Evolutionary conservation across 2,329 filamentous ascomycete genomes (phyloP), one percentile per base, ranked within the genome.

Genomic region (Aspergillus sp.): DNA sequence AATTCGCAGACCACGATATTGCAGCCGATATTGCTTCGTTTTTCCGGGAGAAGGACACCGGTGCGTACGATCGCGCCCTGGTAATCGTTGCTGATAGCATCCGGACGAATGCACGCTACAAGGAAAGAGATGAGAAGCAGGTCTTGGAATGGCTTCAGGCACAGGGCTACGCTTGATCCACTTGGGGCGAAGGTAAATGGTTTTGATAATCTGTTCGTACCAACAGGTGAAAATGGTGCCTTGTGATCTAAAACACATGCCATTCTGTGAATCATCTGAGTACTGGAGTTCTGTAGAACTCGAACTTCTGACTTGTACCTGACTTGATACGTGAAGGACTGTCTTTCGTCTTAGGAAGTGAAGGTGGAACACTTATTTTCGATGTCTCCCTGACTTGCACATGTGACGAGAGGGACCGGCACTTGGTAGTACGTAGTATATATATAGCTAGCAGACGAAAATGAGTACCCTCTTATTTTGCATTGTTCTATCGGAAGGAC

Each of bases 21-120:
- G 85, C 91, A 63, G 82, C 87, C 65, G 92, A 97, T 57, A 95
- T 99, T 69, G 83, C 88, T 53, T 75, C 79, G 2, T 99, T 99
- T 83, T 99, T 98, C 82, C 83, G 85, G 69, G 85, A 85, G 70
- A 96, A 94, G 82, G 91, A 98, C 72, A 94, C 90, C 17, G 87
- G 87, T 70, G 90, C 88, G 52, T 98, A 93, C 76, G 91, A 96
- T 74, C 88, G 95, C 58, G 93, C 91, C 4, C 79, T 99, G 55
- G 89, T 89, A 66, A 91, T 96, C 66, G 89, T 94, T 64, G 88
- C 89, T 74, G 95, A 98, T 74, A 92, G 89, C 64, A 91, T 98
- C 66, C 86, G 88, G 45, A 91, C 90, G 10, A 89, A 93, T 70
- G 92, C 92, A 4, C 87, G 87, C 43, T 99, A 97, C 81, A 88